Base-by-base conservation (phyloP, 2,329 filamentous ascomycete genomes). In the Colletotrichum liaoningense region DNA sequence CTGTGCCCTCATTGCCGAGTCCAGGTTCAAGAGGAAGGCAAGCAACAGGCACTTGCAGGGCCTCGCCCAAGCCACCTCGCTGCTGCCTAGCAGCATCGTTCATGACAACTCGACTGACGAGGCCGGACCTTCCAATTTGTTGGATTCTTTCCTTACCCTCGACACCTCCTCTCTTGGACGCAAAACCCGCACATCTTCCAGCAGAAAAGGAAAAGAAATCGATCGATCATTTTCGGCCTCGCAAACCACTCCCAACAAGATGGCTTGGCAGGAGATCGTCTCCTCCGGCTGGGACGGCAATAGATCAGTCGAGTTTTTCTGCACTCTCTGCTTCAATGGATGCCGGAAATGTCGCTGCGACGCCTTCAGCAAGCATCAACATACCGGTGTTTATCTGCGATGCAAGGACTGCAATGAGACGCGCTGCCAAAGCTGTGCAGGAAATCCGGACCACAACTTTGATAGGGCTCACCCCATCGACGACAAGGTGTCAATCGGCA, bases 1-100 rank as follows among this genome's bases (percentile, higher is more conserved):
- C 2, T 84, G 90, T 1, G 87, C 90, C 0, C 80, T 95, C 1
- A 86, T 91, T 60, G 72, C 80, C 46, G 67, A 62, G 30, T 55
- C 33, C n/a, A 49, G 4, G 4, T 49, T 38, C 11, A 60, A 56
- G 9, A 24, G 8, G 26, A n/a, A 65, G 63, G 33, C 63, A 16
- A 16, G 28, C n/a, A 55, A 38, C n/a, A 30, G 35, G 62, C 16
- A 33, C 30, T 3, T 38, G 30, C 11, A 38, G 11, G 63, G 63
- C 1, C 24, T 57, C 4, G 8, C 63, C 19, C 56, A 12, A 35
- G 52, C 52, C 33, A n/a, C 46, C 12, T 14, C n/a, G 22, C n/a
- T 19, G n/a, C 3, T n/a, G 22, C 22, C 22, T 22, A 22, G 12
- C 7, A 22, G 19, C 30, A 7, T 38, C 30, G 12, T 55, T 14